These are phyloP conservation scores for Verticillium alfalfae DNA, from an alignment of 2,329 filamentous ascomycete genomes.

Conservation along the genomic window DNA sequence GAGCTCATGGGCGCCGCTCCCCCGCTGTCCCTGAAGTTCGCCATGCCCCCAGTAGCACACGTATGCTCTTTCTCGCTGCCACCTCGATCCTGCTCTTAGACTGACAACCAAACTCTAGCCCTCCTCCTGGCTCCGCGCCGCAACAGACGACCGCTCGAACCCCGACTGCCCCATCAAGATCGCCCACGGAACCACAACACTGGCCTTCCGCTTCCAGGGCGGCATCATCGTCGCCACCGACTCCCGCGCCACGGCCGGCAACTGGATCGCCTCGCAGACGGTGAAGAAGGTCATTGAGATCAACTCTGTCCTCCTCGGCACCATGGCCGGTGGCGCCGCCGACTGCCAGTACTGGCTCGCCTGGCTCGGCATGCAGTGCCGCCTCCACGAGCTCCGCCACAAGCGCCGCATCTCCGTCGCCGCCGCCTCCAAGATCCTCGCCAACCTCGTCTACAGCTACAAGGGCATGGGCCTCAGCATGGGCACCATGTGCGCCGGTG, in stretches of 20 bases:
- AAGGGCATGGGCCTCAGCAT: slow-evolving; percentile 98
- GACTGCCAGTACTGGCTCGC: slow-evolving; percentile 99
- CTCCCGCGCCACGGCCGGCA: slow-evolving; percentile 92
- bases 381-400: slow-evolving; percentile 97
- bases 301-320: slow-evolving; percentile 88
- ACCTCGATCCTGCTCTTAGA: neutral
- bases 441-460: slow-evolving; percentile 97
- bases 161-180: slow-evolving; percentile 98
- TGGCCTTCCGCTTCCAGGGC: slow-evolving; percentile 96
- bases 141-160: slow-evolving; percentile 96
- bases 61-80: slow-evolving; percentile 42
- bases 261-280: slow-evolving; percentile 99
- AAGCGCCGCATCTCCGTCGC: slow-evolving; percentile 98
- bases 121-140: slow-evolving; percentile 89
- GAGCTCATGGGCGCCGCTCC: slow-evolving; percentile 58
- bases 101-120: slow-evolving; percentile 46
- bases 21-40: slow-evolving; percentile 84
- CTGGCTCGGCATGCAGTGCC: slow-evolving; percentile 98
- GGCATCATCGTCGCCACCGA: slow-evolving; percentile 98
- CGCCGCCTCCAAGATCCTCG: slow-evolving; percentile 95
- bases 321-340: slow-evolving; percentile 97
- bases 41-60: slow-evolving; percentile 86
- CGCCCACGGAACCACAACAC: slow-evolving; percentile 95
- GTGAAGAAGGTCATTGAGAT: slow-evolving; percentile 99
- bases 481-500: slow-evolving; percentile 99